Base-by-base conservation (phyloP, 805 yeast species). In the Diddensiella transvaalensis region DNA sequence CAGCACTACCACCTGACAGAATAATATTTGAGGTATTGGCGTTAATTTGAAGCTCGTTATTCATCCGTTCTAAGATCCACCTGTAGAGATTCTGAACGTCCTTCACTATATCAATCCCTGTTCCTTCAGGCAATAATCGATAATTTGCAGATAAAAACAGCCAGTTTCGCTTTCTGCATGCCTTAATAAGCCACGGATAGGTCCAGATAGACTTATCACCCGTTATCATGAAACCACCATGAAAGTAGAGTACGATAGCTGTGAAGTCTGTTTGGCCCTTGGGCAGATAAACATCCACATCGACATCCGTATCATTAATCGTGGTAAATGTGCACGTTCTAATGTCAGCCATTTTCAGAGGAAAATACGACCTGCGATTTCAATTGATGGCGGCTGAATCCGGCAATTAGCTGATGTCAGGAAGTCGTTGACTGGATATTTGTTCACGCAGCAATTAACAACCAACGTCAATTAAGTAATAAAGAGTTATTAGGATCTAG, bases 191-290 rank as follows among this genome's bases (percentile, higher is more conserved):
- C 44, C 44, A 41, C 3, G 44, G 44, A 23, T 41, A 41, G 21
- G 26, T 22, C 44, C 44, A 41, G 19, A 24, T 21, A 8, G 44
- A 22, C 36, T 41, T 41, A 26, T 41, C 44, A 13, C 44, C 44
- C 3, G 44, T 41, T 23, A 41, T 41, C 44, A 41, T 41, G 36
- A 41, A 41, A 3, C 44, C 44, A 4, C 44, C 44, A 41, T 41
- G 44, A 15, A 41, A 41, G 29, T 41, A 41, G 6, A 41, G 30
- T 3, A 41, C 4, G 11, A 41, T 36, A 13, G 44, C 44, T 26
- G 32, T 8, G 32, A 26, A 26, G 3, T 15, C 22, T 4, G 23
- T 22, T 15, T 11, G 15, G 13, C n/a, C 22, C 3, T 22, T 22
- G 8, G 44, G 44, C n/a, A 41, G 22, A 23, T 41, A 41, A 11